Evolutionary conservation across 164 flowering plant genomes (phyloP), one percentile per base, ranked within the genome.

Genomic region (Liquidambar formosana): DNA sequence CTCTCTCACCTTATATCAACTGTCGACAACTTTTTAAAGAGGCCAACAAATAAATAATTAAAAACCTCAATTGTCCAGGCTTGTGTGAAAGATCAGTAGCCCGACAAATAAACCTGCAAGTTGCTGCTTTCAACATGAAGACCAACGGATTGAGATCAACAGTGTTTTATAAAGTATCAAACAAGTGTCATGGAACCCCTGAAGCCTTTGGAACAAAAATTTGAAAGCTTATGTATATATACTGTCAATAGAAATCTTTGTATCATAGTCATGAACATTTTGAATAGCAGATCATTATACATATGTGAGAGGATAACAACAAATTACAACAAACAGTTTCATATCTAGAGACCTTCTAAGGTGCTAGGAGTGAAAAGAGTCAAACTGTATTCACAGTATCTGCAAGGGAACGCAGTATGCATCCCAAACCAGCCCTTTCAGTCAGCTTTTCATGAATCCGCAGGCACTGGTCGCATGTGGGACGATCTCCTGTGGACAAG

Each of bases 391-490:
- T 92, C 38, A 81, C 79, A 4, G 91, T 90, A 76, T 94, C 97
- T 0, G 97, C 78, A 46, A 94, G 91, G 49, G 79, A 78, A 38
- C 96, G 89, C 16, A 93, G 84, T 71, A 93, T 91, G 83, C 97
- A 93, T 52, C 96, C 96, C 58, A 89, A 79, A 33, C 96, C 97
- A 66, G 96, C 94, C 78, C 73, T 81, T 70, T 93, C 89, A 4
- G 93, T 94, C 71, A 94, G 78, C 68, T 86, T 95, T 60, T 91
- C 97, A 74, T 94, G 99, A 63, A 94, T 91, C 71, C 92, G 81
- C 25, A 92, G 88, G 78, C 97, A 94, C 54, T 92, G 99, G 61
- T 94, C 96, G 59, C 99, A 92, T 15, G 97, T 95, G 19, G 97
- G 94, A 23, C 97, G 91, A 78, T 94, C 97, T 70, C 97, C 97